phyloP scores from a whole-genome alignment of 129 eudicot species.

The Flaveria bidentis region DNA sequence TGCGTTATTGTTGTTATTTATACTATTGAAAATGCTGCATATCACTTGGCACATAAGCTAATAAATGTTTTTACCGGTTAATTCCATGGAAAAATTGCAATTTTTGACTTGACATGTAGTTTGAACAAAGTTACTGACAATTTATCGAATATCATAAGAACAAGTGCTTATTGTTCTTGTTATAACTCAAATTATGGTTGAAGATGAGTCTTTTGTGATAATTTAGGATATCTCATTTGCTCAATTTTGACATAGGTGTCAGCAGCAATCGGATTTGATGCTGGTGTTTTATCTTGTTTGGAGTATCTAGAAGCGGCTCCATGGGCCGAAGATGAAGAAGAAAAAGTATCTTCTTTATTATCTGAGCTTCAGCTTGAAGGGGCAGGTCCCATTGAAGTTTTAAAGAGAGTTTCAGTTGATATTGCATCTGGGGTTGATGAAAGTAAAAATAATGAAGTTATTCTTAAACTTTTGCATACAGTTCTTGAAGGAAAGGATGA shows the following conservation, averaged over 20 bases:
- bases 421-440: conserved; percentile 42
- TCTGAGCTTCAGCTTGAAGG: conserved; percentile 87
- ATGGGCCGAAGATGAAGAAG: conserved; percentile 97
- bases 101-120: too few relatives aligned
- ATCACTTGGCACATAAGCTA: not conserved
- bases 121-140: too few relatives aligned
- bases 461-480: conserved; percentile 68
- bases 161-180: not conserved
- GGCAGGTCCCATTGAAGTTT: conserved; percentile 71
- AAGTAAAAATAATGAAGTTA: conserved; percentile 61
- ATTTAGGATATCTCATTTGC: conserved; percentile 9
- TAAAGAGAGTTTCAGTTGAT: conserved; percentile 74
- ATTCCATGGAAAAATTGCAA: too few relatives aligned
- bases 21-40: not conserved
- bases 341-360: conserved; percentile 77
- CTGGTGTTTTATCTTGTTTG: conserved; percentile 92
- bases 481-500: conserved; percentile 94
- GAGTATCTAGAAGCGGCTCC: conserved; percentile 98
- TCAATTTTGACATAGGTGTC: conserved; percentile 52
- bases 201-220: not conserved
- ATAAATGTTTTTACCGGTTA: not conserved
- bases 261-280: conserved; percentile 87
- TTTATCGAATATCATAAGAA: not conserved
- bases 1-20: not conserved
- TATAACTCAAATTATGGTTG: not conserved